Base-by-base conservation (phyloP, 2,329 filamentous ascomycete species). In the Colletotrichum neosansevieriae region DNA sequence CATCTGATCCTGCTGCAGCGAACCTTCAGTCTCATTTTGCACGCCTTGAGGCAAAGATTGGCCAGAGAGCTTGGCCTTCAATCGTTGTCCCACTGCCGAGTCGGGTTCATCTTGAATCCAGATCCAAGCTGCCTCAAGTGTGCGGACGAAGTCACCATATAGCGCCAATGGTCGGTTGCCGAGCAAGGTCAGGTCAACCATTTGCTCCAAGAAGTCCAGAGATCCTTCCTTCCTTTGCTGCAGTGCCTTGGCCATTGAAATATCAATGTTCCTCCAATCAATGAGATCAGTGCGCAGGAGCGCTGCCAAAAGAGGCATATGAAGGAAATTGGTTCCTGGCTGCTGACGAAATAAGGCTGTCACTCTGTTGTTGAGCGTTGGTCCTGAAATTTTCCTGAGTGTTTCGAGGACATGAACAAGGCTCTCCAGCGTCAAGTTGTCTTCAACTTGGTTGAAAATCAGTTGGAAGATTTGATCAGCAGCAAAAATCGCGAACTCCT, bases 81-180 rank as follows among this genome's bases (percentile, higher is more conserved):
- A 85, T 40, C 92, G 87, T 72, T 92, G 89, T 11, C 89, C 92
- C 21, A 88, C 82, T 21, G 82, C 76, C 3, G 92, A 84, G 45
- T 84, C 84, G 1, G 91, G 86, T 15, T 97, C 91, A 71, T 94
- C 92, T 6, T 84, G 82, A 38, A 97, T 87, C 94, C 94, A 97
- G 53, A 88, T 83, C 81, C 92, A 94, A 45, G 96, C 90, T 53
- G 90, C 91, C 72, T 95, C 91, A 62, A 97, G 85, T 65, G 93
- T 97, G 70, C 89, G 87, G 6, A 93, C 90, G 75, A 98, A 97
- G 79, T 98, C 94, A 2, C 94, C 90, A 73, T 94, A 92, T 54
- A 98, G 83, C 1, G 92, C 92, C 44, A 91, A 87, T 0, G 94
- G 93, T 50, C 90, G 89, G 54, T 94, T 92, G 72, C 89, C 92